Evolutionary conservation across 495 filamentous ascomycete species (phyloP).

Genomic region (Poronia punctata): DNA sequence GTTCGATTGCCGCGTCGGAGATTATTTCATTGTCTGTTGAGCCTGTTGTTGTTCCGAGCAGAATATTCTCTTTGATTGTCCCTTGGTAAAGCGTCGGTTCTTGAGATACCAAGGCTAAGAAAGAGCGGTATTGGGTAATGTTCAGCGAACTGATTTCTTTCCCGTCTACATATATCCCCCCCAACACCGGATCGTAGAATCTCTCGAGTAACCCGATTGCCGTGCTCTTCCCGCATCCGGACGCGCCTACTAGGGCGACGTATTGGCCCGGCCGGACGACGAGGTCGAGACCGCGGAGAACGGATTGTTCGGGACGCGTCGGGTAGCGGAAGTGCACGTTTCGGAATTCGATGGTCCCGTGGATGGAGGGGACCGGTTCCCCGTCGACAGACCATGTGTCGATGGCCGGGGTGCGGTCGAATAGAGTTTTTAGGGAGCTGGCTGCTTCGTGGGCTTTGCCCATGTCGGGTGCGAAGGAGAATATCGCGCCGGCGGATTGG

Average conservation of each 20-base stretch:
- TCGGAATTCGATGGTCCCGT: slow-evolving; percentile 68
- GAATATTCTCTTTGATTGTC: slow-evolving; percentile 74
- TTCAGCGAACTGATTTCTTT: slow-evolving; percentile 68
- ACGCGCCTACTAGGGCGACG: slow-evolving; percentile 73
- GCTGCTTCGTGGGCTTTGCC: slow-evolving; percentile 81
- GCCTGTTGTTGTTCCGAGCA: slow-evolving; percentile 56
- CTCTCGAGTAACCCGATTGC: slow-evolving; percentile 74
- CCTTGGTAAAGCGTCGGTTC: slow-evolving; percentile 86
- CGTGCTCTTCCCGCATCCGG: slow-evolving; percentile 79
- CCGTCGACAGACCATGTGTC: slow-evolving; percentile 79
- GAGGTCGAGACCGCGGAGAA: slow-evolving; percentile 67
- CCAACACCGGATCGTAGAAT: slow-evolving; percentile 76
- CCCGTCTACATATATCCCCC: slow-evolving; percentile 65
- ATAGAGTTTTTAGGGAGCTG: slow-evolving; percentile 64
- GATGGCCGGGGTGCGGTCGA: slow-evolving; percentile 69
- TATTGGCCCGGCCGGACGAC: slow-evolving; percentile 71
- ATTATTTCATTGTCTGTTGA: slow-evolving; percentile 54
- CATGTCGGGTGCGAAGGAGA: slow-evolving; percentile 83
- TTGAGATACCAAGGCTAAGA: slow-evolving; percentile 75
- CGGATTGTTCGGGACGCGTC: slow-evolving; percentile 69
- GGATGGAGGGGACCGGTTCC: slow-evolving; percentile 46
- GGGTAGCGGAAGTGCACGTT: slow-evolving; percentile 80
- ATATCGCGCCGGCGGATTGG: slow-evolving; percentile 79
- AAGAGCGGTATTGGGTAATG: slow-evolving; percentile 67
- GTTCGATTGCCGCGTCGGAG: slow-evolving; percentile 59